phyloP scores from a whole-genome alignment of 192 early-diverging fungal species.

The Kappamyces sp. region DNA sequence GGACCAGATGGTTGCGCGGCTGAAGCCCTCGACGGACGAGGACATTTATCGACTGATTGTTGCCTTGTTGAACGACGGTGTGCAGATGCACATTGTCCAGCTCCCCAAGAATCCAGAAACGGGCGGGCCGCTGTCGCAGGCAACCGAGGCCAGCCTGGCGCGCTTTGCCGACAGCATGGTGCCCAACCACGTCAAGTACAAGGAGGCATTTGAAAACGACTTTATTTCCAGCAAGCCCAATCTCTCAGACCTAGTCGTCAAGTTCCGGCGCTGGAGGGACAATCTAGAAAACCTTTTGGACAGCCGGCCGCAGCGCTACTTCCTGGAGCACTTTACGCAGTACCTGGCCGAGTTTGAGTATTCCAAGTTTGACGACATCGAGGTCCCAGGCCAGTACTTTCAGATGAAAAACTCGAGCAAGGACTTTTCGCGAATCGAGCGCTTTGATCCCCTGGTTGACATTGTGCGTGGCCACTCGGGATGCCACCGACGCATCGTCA shows the following conservation, averaged over 20 bases:
- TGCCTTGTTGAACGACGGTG: conserved; percentile 83
- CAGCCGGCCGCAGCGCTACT: conserved; percentile 70
- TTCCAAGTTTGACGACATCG: conserved; percentile 98
- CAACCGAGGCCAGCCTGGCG: conserved; percentile 73
- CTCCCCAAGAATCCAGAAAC: conserved; percentile 61
- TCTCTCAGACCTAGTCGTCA: conserved; percentile 73
- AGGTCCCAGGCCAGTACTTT: conserved; percentile 96
- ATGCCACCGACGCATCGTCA: conserved; percentile 72
- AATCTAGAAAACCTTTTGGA: conserved; percentile 83
- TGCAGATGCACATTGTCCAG: conserved; percentile 67
- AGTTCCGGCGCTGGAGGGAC: conserved; percentile 89
- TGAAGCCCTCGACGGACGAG: conserved; percentile 94
- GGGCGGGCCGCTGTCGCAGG: conserved; percentile 52
- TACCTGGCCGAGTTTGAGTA: conserved; percentile 98
- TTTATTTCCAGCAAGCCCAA: conserved; percentile 88
- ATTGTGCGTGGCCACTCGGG: conserved; percentile 68
- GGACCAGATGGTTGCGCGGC: conserved; percentile 88
- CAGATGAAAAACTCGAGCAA: conserved; percentile 66
- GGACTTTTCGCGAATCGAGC: conserved; percentile 92
- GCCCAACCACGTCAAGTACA: conserved; percentile 69
- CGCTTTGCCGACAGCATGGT: conserved; percentile 86
- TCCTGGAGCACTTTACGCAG: conserved; percentile 81
- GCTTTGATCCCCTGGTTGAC: conserved; percentile 89
- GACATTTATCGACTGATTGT: conserved; percentile 96
- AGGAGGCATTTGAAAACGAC: conserved; percentile 75